Conservation (phyloP, 164 flowering plant species). For the Santalum album region DNA sequence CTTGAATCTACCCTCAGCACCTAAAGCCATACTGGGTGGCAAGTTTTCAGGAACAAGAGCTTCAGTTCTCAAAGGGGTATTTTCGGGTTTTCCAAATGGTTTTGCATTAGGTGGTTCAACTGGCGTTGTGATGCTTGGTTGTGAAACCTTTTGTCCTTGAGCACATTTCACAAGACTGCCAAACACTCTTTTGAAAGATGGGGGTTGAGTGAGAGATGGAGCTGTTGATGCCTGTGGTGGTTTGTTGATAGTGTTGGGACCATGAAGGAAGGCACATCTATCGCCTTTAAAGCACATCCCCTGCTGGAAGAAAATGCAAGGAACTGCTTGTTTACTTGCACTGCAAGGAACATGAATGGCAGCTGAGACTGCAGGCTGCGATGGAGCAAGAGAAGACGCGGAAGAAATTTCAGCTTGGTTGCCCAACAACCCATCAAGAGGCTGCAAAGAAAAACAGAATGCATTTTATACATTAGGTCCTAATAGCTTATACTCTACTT, state of each 20-base stretch:
- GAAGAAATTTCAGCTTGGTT: conserved; percentile 25
- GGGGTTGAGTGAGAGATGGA: conserved; percentile 23
- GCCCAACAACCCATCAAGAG: conserved; percentile 73
- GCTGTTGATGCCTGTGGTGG: conserved; percentile 20
- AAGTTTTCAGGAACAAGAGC: conserved; percentile 11
- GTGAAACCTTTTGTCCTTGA: conserved; percentile 30
- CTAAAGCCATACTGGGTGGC: conserved; percentile 5
- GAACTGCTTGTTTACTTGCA: conserved; percentile 51
- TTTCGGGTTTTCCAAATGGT: conserved; percentile 17
- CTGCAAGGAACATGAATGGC: conserved; percentile 19
- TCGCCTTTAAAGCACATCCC: conserved; percentile 85
- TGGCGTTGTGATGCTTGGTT: conserved; percentile 24
- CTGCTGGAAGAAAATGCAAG: conserved; percentile 72
- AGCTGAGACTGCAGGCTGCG: conserved; percentile 21
- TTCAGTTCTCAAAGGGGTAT: conserved; percentile 17
- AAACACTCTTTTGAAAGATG: conserved; percentile 24
- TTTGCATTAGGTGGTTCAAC: conserved; percentile 19
- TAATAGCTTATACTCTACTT: too few species aligned
- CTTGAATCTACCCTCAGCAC: conserved; percentile 27
- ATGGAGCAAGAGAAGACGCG: conserved; percentile 30
- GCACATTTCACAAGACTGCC: conserved; percentile 27
- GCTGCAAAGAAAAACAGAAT: conserved; percentile 34
- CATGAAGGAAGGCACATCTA: conserved; percentile 61
- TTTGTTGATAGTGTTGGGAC: conserved; percentile 28
- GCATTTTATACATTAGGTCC: too few species aligned